Base-by-base conservation (phyloP, 2,329 filamentous ascomycete species). In the Ascochyta pisi region DNA sequence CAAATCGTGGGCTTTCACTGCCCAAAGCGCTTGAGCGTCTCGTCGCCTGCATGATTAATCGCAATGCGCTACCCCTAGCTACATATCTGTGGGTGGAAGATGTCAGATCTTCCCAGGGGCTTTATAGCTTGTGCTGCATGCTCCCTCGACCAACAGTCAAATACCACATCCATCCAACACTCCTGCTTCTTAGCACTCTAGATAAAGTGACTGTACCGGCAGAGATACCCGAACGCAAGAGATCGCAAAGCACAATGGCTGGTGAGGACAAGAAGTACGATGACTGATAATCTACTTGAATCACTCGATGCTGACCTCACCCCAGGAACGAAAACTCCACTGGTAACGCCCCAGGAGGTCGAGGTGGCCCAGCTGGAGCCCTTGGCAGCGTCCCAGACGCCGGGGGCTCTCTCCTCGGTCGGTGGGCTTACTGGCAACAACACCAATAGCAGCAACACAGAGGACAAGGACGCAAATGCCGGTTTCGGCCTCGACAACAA, bases 401-500 rank as follows among this genome's bases (percentile, higher is more conserved):
- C 9, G 40, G 61, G 31, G 54, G 43, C 50, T 6, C 44, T 64
- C 13, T 54, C 51, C 10, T 22, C 44, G n/a, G 31, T 40, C 27
- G 27, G 27, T 8, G 33, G 19, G 33, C 15, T 15, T 4, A n/a
- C 9, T 4, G 12, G 34, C 39, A 41, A 53, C 38, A 39, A 41
- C 34, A 33, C 41, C 7, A 23, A 41, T 7, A 46, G 46, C 9
- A 59, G 38, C 9, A 59, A 41, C n/a, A 41, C 54, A 7, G 43
- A 51, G 0, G 39, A 63, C 23, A 48, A 49, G 22, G 42, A 43
- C 24, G 35, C 19, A 15, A 51, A 57, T 19, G 37, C 54, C 29
- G 64, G 63, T 7, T 67, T 67, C 27, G 64, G 64, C 9, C 39
- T 64, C 2, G 64, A 67, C 5, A 61, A 66, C 29, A 64, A 62